These are phyloP conservation scores for Taiwanofungus camphoratus DNA, from an alignment of 1,284 basidiomycete species.

Conservation along the genomic window DNA sequence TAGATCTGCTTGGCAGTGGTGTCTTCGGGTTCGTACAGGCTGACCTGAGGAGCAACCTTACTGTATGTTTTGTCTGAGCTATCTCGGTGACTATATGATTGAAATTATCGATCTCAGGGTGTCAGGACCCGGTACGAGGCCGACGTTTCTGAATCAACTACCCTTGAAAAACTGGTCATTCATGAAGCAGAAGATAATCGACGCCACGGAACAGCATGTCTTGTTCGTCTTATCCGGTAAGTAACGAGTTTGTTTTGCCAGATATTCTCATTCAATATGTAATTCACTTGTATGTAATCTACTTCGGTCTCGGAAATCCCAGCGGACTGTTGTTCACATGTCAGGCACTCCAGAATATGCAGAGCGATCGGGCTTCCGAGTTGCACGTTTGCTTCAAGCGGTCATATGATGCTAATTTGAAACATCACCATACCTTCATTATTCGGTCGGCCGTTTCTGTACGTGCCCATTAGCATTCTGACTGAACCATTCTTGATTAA, in stretches of 20 bases:
- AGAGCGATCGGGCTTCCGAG: constrained; percentile 64
- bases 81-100: constrained; percentile 2
- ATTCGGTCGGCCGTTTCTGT: constrained; percentile 82
- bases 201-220: constrained; percentile 47
- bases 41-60: constrained; percentile 87
- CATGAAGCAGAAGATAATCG: constrained; percentile 52
- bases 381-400: constrained; percentile 81
- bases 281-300: constrained; percentile 6
- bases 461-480: constrained; percentile 30
- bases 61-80: constrained; percentile 39
- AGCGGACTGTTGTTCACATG: constrained; percentile 84
- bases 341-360: constrained; percentile 73
- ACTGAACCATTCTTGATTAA: constrained; percentile 1
- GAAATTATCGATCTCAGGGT: constrained; percentile 47
- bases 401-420: constrained; percentile 81
- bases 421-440: constrained; percentile 81
- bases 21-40: constrained; percentile 89
- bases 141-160: constrained; percentile 51
- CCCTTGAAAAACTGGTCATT: constrained; percentile 76
- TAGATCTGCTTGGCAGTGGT: constrained; percentile 83
- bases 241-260: constrained; percentile 21
- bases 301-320: constrained; percentile 30
- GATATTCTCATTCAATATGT: constrained; percentile 27
- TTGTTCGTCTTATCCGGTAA: constrained; percentile 81
- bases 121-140: constrained; percentile 68